Evolutionary conservation across 441 rosid species (phyloP).

Genomic region (Breynia disticha): DNA sequence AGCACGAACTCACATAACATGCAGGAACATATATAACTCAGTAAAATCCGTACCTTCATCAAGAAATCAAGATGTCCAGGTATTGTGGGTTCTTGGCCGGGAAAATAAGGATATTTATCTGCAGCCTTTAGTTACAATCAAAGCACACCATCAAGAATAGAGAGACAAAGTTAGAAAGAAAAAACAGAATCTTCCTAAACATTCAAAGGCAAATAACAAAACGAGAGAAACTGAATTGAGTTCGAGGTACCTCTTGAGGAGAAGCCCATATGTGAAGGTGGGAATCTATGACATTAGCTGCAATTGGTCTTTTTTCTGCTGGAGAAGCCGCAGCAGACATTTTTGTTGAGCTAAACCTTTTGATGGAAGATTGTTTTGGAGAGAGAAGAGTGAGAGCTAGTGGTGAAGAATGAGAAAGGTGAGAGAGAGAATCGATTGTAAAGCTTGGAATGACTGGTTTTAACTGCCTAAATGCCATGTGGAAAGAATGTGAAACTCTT

Average conservation of each 20-base stretch:
- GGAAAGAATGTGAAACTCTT: not conserved
- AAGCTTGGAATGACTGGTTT: conserved; percentile 19
- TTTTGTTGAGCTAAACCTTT: conserved; percentile 17
- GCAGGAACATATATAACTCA: not conserved
- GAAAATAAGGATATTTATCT: conserved; percentile 62
- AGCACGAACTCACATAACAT: not conserved
- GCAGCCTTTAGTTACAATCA: conserved; percentile 36
- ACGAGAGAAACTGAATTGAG: not conserved
- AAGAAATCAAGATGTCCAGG: conserved; percentile 74
- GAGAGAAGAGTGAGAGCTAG: not conserved
- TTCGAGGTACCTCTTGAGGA: conserved; percentile 58
- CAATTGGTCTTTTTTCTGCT: conserved; percentile 15
- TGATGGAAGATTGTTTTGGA: conserved; percentile 9
- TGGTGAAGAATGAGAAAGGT: conserved; percentile 9
- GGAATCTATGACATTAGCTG: conserved; percentile 58
- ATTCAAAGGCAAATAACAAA: not conserved
- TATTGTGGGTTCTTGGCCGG: conserved; percentile 84
- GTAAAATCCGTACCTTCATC: conserved; percentile 47
- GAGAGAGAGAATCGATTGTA: conserved; percentile 1
- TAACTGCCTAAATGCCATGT: conserved; percentile 15
- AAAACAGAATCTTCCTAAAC: not conserved
- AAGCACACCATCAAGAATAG: not conserved
- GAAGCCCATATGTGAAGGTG: conserved; percentile 96
- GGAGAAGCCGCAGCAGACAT: conserved; percentile 29
- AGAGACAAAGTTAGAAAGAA: not conserved